These are phyloP conservation scores for Entomortierella parvispora DNA, from an alignment of 192 early-diverging fungal genomes.

Conservation along the genomic window DNA sequence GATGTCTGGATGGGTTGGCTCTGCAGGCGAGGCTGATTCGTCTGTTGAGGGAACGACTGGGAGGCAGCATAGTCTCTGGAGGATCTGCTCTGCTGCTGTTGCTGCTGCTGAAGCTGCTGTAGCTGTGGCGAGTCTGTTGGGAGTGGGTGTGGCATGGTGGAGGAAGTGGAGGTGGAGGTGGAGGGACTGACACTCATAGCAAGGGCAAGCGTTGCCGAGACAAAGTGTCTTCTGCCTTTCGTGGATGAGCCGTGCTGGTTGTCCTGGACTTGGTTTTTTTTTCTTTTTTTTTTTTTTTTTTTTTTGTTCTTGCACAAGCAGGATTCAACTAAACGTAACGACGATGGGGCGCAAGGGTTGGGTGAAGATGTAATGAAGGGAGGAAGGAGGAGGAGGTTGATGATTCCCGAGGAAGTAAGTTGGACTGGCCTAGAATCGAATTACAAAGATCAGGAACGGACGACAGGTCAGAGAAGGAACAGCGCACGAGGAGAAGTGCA, in stretches of 20 bases:
- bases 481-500: neutral
- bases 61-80: constrained; percentile 20
- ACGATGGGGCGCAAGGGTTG: too few relatives aligned
- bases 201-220: neutral
- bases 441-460: neutral
- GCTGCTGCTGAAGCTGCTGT: neutral
- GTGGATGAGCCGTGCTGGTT: constrained; percentile 14
- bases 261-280: neutral
- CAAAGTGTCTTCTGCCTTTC: neutral
- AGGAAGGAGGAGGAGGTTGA: neutral
- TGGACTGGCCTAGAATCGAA: neutral
- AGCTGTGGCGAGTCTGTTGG: neutral
- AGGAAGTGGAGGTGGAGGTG: neutral
- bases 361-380: neutral
- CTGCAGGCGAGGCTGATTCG: constrained; percentile 22
- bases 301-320: neutral
- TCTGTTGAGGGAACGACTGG: constrained; percentile 28
- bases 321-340: too few relatives aligned
- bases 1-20: constrained; percentile 34
- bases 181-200: neutral
- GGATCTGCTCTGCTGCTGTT: constrained; percentile 17
- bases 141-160: neutral
- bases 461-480: neutral
- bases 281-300: neutral
- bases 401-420: neutral